Percentiles rank a stretch among this genome's conserved stretches.
Evolutionary conservation across 352 stramenopile genomes (phyloP).

Genomic region (Thalassiosira sp.): DNA sequence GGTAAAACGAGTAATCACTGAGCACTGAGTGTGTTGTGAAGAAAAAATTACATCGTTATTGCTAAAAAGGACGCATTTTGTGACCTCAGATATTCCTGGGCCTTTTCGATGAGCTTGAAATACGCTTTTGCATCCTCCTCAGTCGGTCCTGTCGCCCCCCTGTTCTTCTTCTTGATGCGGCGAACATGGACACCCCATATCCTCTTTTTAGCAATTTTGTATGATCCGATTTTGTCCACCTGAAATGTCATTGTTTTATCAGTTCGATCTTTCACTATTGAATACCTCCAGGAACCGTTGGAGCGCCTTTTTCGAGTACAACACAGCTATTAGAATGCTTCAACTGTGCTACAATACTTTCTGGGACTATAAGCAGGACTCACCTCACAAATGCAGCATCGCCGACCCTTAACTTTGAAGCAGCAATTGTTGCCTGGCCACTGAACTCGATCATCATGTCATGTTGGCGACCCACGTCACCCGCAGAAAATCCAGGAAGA

Average conservation of each 20-base stretch:
- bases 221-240: not conserved
- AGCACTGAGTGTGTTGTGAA: too few species aligned
- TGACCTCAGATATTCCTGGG: too few species aligned
- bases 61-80: too few species aligned
- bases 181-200: not conserved
- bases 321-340: too few species aligned
- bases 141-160: too few species aligned
- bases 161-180: not conserved
- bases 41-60: too few species aligned
- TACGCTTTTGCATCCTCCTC: too few species aligned
- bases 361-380: too few species aligned
- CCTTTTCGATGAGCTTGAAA: too few species aligned
- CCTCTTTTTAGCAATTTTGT: not conserved
- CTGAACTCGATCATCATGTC: not conserved
- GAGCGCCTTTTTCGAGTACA: too few species aligned
- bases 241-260: not conserved
- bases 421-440: not conserved
- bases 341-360: too few species aligned
- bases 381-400: not conserved
- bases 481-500: not conserved
- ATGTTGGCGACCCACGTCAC: not conserved
- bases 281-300: not conserved
- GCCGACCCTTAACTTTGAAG: not conserved
- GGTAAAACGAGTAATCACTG: too few species aligned
- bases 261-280: not conserved